These are phyloP conservation scores for Fraxinus latifolia DNA, from an alignment of 305 asterid genomes.

Conservation along the genomic window DNA sequence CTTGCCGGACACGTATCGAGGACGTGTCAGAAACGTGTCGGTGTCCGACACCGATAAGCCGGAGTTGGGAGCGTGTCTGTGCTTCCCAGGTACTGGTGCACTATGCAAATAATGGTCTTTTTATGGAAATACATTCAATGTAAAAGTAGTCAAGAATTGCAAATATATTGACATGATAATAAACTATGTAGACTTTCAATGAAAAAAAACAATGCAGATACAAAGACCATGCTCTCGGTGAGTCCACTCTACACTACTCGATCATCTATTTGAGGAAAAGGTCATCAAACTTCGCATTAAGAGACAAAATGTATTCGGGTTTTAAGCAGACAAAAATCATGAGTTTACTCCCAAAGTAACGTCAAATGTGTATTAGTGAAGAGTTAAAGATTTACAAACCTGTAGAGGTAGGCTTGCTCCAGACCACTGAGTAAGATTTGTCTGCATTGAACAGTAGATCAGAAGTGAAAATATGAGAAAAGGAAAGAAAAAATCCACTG, in stretches of 20 bases:
- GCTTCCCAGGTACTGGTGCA: neutral
- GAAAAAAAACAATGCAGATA: neutral
- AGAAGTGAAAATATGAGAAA: slow-evolving; percentile 22
- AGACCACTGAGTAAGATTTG: slow-evolving; percentile 97
- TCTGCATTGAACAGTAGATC: slow-evolving; percentile 51
- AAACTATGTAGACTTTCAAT: neutral
- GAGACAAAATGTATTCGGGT: neutral
- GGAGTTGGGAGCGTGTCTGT: too few relatives aligned
- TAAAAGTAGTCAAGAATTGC: neutral
- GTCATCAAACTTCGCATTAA: slow-evolving; percentile 10
- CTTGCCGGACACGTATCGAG: too few relatives aligned
- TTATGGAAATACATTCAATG: neutral
- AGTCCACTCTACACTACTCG: slow-evolving; percentile 10
- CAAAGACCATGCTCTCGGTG: neutral
- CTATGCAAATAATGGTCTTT: neutral
- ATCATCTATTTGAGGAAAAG: slow-evolving; percentile 15
- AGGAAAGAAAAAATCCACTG: neutral
- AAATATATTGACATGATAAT: neutral
- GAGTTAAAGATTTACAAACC: slow-evolving; percentile 45
- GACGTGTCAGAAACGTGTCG: too few relatives aligned
- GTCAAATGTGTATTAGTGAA: neutral
- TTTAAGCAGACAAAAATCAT: neutral
- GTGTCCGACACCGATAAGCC: too few relatives aligned
- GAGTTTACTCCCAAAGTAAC: slow-evolving; percentile 2
- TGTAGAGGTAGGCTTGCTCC: slow-evolving; percentile 99